These are phyloP conservation scores for Pichia kluyveri DNA, from an alignment of 805 yeast species.

Conservation along the genomic window DNA sequence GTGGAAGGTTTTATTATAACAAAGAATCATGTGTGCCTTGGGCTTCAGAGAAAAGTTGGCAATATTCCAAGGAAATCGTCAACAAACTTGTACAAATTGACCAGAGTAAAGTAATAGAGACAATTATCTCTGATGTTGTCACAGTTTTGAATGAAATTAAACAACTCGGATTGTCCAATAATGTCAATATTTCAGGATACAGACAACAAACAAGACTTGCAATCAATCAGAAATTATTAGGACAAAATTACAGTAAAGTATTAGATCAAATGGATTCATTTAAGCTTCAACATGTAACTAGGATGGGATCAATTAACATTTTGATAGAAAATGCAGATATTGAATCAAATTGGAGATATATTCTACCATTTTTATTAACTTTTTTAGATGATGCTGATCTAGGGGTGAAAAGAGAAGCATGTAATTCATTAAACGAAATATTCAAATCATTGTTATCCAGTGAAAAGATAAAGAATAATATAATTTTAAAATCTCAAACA, in stretches of 20 bases:
- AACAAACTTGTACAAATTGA: not conserved
- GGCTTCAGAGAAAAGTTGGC: not conserved
- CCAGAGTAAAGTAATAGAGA: not conserved
- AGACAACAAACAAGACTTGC: constrained; percentile 1
- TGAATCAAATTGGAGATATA: constrained; percentile 18
- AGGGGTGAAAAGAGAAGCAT: constrained; percentile 18
- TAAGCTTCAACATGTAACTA: constrained; percentile 8
- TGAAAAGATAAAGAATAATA: constrained; percentile 1
- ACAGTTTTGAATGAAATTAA: not conserved
- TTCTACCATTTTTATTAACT: constrained; percentile 20
- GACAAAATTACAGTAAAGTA: constrained; percentile 7
- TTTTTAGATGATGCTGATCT: constrained; percentile 23
- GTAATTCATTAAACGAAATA: constrained; percentile 4
- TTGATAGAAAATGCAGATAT: constrained; percentile 4
- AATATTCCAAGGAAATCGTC: not conserved
- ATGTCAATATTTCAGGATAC: constrained; percentile 4
- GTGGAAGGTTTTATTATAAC: not conserved
- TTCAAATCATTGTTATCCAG: constrained; percentile 5
- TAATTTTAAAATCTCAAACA: constrained; percentile 18
- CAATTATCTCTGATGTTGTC: not conserved
- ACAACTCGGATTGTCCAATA: not conserved
- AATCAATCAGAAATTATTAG: constrained; percentile 9
- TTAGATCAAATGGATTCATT: constrained; percentile 15
- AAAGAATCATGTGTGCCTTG: constrained; percentile 3
- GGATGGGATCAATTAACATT: constrained; percentile 4